These are phyloP conservation scores for Rhododendron henanense DNA, from an alignment of 148 eudicot genomes.

Conservation along the genomic window DNA sequence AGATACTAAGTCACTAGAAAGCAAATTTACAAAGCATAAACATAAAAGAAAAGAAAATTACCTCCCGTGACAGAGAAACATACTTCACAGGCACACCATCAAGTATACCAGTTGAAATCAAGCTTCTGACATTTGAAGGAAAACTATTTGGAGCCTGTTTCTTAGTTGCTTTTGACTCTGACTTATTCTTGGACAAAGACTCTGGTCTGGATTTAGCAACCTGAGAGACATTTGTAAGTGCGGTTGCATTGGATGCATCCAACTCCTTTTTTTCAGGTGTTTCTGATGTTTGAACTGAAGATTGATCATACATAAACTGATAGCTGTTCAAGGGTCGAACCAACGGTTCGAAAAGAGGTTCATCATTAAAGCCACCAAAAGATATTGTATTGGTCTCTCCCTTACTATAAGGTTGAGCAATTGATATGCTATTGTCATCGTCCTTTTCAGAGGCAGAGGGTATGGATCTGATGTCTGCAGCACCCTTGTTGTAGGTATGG, in stretches of 20 bases:
- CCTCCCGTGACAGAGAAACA: slow-evolving; percentile 49
- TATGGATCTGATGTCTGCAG: slow-evolving; percentile 18
- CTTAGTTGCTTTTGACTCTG: slow-evolving; percentile 31
- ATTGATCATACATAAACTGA: slow-evolving; percentile 29
- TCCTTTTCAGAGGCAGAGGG: slow-evolving; percentile 21
- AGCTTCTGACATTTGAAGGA: slow-evolving; percentile 57
- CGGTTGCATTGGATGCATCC: slow-evolving; percentile 18
- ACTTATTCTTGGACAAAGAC: slow-evolving; percentile 27
- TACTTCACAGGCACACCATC: slow-evolving; percentile 62
- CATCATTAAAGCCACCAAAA: slow-evolving; percentile 39
- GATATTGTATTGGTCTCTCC: slow-evolving; percentile 32
- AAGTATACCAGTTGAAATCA: slow-evolving; percentile 57
- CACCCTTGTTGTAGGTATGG: slow-evolving; percentile 26
- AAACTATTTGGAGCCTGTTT: slow-evolving; percentile 55
- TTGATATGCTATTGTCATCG: slow-evolving; percentile 19
- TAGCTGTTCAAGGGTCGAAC: slow-evolving; percentile 31
- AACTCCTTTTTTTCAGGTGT: slow-evolving; percentile 19
- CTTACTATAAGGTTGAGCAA: slow-evolving; percentile 28
- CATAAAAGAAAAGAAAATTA: slow-evolving; percentile 12
- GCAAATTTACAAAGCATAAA: not conserved
- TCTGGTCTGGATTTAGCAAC: slow-evolving; percentile 31
- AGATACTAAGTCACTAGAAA: not conserved
- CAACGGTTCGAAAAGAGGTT: slow-evolving; percentile 26
- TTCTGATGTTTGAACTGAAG: slow-evolving; percentile 31
- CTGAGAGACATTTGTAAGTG: slow-evolving; percentile 16